These are phyloP conservation scores for Tagetes patula DNA, from an alignment of 129 eudicot genomes.

Conservation along the genomic window DNA sequence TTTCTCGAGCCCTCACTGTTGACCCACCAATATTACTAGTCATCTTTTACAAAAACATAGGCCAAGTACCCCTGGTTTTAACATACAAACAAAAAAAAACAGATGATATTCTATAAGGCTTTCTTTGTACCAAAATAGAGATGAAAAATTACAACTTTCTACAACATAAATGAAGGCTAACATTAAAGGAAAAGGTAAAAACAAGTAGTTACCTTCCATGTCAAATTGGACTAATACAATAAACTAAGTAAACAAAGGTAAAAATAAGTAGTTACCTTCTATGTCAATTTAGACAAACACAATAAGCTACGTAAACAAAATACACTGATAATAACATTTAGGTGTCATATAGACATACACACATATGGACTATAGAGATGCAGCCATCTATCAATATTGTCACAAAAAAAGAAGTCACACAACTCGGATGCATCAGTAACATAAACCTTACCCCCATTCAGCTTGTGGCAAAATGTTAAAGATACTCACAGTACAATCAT, in stretches of 20 bases:
- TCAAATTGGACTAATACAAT: too few relatives aligned
- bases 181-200: neutral
- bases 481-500: too few relatives aligned
- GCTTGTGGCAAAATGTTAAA: too few relatives aligned
- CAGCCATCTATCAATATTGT: too few relatives aligned
- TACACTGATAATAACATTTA: neutral
- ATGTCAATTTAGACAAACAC: too few relatives aligned
- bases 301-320: neutral
- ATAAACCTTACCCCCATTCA: too few relatives aligned
- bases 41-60: constrained; percentile 28
- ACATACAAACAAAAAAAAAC: neutral
- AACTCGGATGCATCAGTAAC: too few relatives aligned
- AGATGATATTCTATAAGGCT: neutral
- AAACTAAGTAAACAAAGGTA: too few relatives aligned
- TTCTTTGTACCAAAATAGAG: neutral
- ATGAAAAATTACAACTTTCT: neutral
- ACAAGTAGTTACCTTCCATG: too few relatives aligned
- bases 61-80: constrained; percentile 20
- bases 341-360: neutral
- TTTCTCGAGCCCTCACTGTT: constrained; percentile 34
- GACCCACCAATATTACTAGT: constrained; percentile 40
- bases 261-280: too few relatives aligned
- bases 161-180: neutral
- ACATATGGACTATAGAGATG: too few relatives aligned
- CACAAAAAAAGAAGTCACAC: too few relatives aligned